Percentiles rank a stretch among this genome's conserved stretches.
Conservation (phyloP, 495 filamentous ascomycete species). For the Immersiella caudata region DNA sequence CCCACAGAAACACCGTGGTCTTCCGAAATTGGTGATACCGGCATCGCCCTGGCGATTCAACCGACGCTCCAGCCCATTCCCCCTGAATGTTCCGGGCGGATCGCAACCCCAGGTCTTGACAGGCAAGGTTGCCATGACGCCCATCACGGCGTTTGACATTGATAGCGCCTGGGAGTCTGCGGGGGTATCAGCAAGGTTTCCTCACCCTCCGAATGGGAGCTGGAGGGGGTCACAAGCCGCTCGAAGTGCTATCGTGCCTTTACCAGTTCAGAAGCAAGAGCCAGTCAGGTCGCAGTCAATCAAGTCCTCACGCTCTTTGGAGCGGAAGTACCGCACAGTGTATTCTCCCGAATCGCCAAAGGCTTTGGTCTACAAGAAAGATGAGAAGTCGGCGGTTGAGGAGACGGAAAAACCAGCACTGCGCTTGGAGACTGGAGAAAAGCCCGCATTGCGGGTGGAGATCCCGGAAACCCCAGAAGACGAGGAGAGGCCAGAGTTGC, state of each 20-base stretch:
- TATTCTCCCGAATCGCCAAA: constrained; percentile 22
- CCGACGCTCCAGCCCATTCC: constrained; percentile 27
- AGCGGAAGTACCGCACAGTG: not conserved
- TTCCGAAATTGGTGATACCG: constrained; percentile 23
- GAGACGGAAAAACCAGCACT: not conserved
- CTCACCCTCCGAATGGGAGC: not conserved
- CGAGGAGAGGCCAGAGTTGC: not conserved
- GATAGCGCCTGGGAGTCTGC: constrained; percentile 10
- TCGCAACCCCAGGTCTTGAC: constrained; percentile 30
- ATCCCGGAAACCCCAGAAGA: constrained; percentile 13
- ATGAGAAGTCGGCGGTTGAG: not conserved
- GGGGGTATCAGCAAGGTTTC: not conserved
- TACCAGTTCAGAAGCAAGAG: not conserved
- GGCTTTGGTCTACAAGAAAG: constrained; percentile 1
- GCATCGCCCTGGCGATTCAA: constrained; percentile 29
- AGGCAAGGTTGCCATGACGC: constrained; percentile 32
- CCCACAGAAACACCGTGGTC: not conserved
- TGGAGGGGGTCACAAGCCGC: constrained; percentile 13
- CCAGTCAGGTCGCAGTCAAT: constrained; percentile 20
- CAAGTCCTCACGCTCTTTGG: constrained; percentile 6
- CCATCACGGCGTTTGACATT: constrained; percentile 34
- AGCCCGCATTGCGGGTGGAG: not conserved
- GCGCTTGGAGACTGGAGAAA: not conserved
- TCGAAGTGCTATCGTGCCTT: not conserved
- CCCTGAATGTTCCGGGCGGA: constrained; percentile 23